These are phyloP conservation scores for Pontederia paniculata DNA, from an alignment of 176 grass and related monocot genomes.

Conservation along the genomic window DNA sequence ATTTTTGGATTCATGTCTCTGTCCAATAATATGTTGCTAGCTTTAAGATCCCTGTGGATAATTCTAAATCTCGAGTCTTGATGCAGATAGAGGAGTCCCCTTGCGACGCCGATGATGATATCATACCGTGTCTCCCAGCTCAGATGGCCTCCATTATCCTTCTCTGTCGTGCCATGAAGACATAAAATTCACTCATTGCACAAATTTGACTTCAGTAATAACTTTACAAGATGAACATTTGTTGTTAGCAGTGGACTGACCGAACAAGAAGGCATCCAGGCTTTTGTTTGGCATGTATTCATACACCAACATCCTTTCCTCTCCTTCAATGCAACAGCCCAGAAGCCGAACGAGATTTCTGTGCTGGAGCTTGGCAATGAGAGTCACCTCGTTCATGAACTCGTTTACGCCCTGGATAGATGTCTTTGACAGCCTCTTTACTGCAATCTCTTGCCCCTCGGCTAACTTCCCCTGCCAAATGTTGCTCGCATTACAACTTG, in stretches of 20 bases:
- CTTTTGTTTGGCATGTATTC: conserved; percentile 52
- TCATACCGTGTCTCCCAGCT: conserved; percentile 26
- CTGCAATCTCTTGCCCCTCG: conserved; percentile 31
- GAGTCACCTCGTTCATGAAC: conserved; percentile 44
- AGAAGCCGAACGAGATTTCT: too few species aligned
- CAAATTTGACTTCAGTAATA: too few species aligned
- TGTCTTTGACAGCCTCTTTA: conserved; percentile 38
- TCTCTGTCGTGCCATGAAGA: too few species aligned
- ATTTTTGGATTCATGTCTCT: too few species aligned
- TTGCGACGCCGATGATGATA: conserved; percentile 22
- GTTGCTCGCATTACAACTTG: too few species aligned
- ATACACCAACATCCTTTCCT: conserved; percentile 41
- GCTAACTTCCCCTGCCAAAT: conserved; percentile 25
- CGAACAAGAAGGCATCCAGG: conserved; percentile 37
- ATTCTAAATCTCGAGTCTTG: conserved; percentile 39
- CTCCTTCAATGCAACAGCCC: neutral
- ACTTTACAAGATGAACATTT: too few species aligned
- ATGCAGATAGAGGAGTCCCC: conserved; percentile 30
- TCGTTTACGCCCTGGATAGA: conserved; percentile 27
- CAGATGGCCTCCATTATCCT: conserved; percentile 11
- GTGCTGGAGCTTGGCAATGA: conserved; percentile 25
- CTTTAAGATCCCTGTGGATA: neutral
- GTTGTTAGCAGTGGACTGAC: conserved; percentile 20
- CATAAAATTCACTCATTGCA: too few species aligned
- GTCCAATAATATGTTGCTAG: too few species aligned